phyloP scores from a whole-genome alignment of 495 filamentous ascomycete genomes.

The Penicillium manginii region DNA sequence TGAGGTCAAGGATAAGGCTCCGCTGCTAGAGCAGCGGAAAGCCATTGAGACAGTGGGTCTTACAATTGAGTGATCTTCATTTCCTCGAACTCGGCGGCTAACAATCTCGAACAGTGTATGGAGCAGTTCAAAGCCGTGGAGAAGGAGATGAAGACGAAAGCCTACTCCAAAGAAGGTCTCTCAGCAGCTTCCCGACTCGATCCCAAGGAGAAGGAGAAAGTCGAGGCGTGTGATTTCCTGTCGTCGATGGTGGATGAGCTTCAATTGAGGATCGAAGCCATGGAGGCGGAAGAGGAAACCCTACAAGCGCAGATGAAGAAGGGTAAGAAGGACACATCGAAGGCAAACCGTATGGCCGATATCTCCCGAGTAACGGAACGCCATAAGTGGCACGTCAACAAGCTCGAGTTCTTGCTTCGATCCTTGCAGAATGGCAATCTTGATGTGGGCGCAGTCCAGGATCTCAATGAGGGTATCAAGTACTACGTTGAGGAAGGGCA shows the following conservation, averaged over 20 bases:
- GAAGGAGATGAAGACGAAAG: slow-evolving; percentile 99
- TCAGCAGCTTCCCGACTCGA: slow-evolving; percentile 89
- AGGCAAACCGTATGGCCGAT: slow-evolving; percentile 84
- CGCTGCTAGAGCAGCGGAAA: slow-evolving; percentile 88
- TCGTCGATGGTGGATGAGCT: slow-evolving; percentile 88
- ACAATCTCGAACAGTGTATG: slow-evolving; percentile 75
- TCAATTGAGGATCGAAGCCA: slow-evolving; percentile 85
- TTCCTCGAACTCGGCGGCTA: background rate
- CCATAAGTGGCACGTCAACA: slow-evolving; percentile 95
- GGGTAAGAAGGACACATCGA: slow-evolving; percentile 80
- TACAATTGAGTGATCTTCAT: background rate
- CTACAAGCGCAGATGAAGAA: slow-evolving; percentile 91
- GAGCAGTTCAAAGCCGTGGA: slow-evolving; percentile 99
- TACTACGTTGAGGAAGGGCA: slow-evolving; percentile 94
- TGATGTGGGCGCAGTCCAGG: slow-evolving; percentile 80
- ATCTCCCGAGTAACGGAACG: slow-evolving; percentile 83
- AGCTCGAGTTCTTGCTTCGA: slow-evolving; percentile 87
- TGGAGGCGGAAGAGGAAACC: slow-evolving; percentile 88
- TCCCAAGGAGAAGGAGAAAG: slow-evolving; percentile 91
- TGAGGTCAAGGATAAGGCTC: slow-evolving; percentile 98
- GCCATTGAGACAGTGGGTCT: slow-evolving; percentile 86
- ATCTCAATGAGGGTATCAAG: slow-evolving; percentile 86
- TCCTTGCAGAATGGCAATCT: slow-evolving; percentile 91
- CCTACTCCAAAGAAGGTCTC: slow-evolving; percentile 96
- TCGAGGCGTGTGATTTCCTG: slow-evolving; percentile 83